These are phyloP conservation scores for Fusarium humuli DNA, from an alignment of 2,329 filamentous ascomycete genomes.

Conservation along the genomic window DNA sequence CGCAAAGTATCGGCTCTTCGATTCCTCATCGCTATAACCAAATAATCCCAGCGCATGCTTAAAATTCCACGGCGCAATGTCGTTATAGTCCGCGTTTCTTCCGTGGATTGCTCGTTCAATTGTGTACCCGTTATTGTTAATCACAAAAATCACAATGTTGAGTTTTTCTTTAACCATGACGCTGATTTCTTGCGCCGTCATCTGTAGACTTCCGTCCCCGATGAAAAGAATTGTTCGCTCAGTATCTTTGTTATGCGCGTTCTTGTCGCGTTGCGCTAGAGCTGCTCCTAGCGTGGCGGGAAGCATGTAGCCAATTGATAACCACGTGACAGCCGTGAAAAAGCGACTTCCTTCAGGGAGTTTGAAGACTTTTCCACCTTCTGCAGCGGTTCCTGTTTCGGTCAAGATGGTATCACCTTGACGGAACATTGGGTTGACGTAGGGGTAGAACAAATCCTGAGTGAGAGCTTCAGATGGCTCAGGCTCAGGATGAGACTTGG, in stretches of 20 bases:
- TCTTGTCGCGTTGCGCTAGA: constrained; percentile 1
- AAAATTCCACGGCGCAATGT: constrained; percentile 17
- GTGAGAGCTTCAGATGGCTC: neutral
- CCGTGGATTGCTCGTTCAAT: constrained; percentile 25
- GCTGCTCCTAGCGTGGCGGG: constrained; percentile 19
- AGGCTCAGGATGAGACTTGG: neutral
- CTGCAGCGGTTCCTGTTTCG: constrained; percentile 20
- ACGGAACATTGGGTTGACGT: constrained; percentile 16
- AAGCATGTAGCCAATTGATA: constrained; percentile 27
- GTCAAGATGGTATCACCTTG: constrained; percentile 4
- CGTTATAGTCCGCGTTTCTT: constrained; percentile 11
- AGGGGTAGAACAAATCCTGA: constrained; percentile 10
- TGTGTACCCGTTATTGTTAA: constrained; percentile 23
- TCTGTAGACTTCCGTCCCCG: constrained; percentile 14
- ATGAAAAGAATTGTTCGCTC: constrained; percentile 19
- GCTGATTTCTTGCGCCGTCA: constrained; percentile 23
- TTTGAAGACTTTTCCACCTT: constrained; percentile 10
- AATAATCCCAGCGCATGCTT: constrained; percentile 15
- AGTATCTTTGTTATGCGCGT: neutral
- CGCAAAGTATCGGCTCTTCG: neutral
- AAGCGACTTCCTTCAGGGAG: neutral
- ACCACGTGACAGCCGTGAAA: constrained; percentile 18
- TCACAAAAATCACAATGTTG: constrained; percentile 16
- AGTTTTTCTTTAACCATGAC: constrained; percentile 19
- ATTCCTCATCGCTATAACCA: neutral